phyloP scores from a whole-genome alignment of 106 monocot genomes.

The Dioscorea zingiberensis region DNA sequence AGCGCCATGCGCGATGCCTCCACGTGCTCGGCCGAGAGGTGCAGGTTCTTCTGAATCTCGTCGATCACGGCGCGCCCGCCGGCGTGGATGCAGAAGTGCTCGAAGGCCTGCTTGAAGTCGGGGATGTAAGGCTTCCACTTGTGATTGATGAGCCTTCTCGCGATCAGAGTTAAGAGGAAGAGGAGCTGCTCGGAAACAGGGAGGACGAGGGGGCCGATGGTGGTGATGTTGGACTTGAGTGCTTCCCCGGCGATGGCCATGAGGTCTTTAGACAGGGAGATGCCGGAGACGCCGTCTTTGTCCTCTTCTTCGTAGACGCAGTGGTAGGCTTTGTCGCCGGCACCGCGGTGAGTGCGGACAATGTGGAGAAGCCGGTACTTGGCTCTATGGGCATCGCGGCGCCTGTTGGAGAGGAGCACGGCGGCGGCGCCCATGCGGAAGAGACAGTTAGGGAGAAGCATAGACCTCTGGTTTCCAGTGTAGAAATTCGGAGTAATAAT shows the following conservation, averaged over 20 bases:
- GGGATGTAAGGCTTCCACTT: conserved; percentile 44
- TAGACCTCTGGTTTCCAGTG: conserved; percentile 1
- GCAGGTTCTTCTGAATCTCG: conserved; percentile 13
- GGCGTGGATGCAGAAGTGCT: conserved; percentile 93
- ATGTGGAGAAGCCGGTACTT: conserved; percentile 21
- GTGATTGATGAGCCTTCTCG: conserved; percentile 16
- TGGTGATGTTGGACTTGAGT: conserved; percentile 20
- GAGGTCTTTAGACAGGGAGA: conserved; percentile 20
- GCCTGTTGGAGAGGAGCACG: conserved; percentile 6
- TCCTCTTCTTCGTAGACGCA: conserved; percentile 26
- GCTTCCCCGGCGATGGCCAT: conserved; percentile 28
- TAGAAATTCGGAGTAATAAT: conserved; percentile 14
- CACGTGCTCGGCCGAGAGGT: conserved; percentile 14
- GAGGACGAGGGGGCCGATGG: conserved; percentile 19
- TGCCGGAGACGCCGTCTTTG: conserved; percentile 1
- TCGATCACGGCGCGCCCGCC: conserved; percentile 45
- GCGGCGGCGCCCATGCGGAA: conserved; percentile 16
- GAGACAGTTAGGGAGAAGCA: conserved; percentile 13
- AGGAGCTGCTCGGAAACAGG: conserved; percentile 20
- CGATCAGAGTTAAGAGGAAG: conserved; percentile 15
- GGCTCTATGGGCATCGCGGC: neutral
- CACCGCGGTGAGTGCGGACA: conserved; percentile 18
- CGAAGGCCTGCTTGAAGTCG: conserved; percentile 79
- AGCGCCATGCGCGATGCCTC: conserved; percentile 27
- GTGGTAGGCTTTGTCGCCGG: conserved; percentile 20